phyloP scores from a whole-genome alignment of 1,284 basidiomycete genomes.

The Ustilago lituana region DNA sequence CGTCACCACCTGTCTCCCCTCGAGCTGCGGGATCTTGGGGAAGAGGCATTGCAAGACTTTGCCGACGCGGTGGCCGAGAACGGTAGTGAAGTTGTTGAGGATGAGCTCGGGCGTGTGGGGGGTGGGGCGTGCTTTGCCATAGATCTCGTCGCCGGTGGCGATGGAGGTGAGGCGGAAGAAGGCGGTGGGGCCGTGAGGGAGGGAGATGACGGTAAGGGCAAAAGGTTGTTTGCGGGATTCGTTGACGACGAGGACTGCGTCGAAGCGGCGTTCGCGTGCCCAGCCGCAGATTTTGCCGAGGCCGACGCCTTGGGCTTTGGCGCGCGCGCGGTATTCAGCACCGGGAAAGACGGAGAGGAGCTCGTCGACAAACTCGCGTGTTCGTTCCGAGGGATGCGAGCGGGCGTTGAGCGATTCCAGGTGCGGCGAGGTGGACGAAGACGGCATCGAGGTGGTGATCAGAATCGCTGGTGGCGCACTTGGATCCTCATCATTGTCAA shows the following conservation, averaged over 20 bases:
- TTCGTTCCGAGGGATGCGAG: conserved; percentile 68
- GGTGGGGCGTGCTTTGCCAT: conserved; percentile 87
- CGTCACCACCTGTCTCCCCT: conserved; percentile 95
- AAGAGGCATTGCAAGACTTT: conserved; percentile 94
- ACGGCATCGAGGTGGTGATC: conserved; percentile 64
- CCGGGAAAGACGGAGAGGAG: conserved; percentile 91
- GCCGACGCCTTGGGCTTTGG: conserved; percentile 92
- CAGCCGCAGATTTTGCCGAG: conserved; percentile 91
- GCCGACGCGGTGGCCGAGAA: conserved; percentile 90
- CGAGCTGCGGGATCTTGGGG: conserved; percentile 92
- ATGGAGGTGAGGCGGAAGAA: conserved; percentile 95
- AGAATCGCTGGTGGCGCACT: conserved; percentile 59
- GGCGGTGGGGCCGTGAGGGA: conserved; percentile 91
- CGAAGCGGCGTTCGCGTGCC: conserved; percentile 88
- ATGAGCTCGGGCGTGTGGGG: conserved; percentile 95
- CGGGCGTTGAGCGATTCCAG: conserved; percentile 72
- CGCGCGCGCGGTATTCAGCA: conserved; percentile 87
- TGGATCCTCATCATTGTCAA: conserved; percentile 53
- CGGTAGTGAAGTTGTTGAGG: conserved; percentile 92
- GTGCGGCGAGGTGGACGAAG: conserved; percentile 58
- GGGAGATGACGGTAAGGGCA: conserved; percentile 87
- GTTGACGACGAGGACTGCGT: conserved; percentile 89
- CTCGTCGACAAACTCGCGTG: conserved; percentile 77
- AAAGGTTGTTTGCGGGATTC: conserved; percentile 82
- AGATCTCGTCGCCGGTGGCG: conserved; percentile 82